phyloP scores from a whole-genome alignment of 495 filamentous ascomycete species.

The Penicillium ucsense region DNA sequence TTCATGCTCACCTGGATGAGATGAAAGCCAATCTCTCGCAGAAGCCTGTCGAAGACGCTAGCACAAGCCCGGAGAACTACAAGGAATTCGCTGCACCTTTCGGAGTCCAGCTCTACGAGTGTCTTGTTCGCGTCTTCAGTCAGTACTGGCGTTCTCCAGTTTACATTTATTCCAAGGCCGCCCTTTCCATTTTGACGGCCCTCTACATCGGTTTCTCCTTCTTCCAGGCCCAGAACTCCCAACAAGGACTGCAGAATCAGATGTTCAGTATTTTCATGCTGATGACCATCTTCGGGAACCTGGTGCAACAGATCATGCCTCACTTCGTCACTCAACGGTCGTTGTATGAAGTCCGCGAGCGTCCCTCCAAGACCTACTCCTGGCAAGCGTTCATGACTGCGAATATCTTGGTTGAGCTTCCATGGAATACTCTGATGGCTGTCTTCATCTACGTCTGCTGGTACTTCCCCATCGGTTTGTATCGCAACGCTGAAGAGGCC shows the following conservation, averaged over 20 bases:
- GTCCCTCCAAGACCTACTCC: constrained; percentile 61
- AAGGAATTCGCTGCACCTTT: constrained; percentile 49
- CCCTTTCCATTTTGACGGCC: constrained; percentile 40
- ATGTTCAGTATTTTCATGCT: constrained; percentile 89
- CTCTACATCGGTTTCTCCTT: constrained; percentile 93
- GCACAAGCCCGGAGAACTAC: constrained; percentile 22
- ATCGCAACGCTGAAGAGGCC: constrained; percentile 37
- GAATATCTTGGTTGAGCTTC: constrained; percentile 64
- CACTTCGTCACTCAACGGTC: constrained; percentile 58
- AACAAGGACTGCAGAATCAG: constrained; percentile 83
- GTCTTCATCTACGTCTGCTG: constrained; percentile 54
- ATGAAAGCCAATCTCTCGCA: constrained; percentile 53
- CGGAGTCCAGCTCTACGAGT: constrained; percentile 39
- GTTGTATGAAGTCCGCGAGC: constrained; percentile 65
- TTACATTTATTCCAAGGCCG: constrained; percentile 48
- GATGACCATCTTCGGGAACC: constrained; percentile 69
- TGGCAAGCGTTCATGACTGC: constrained; percentile 65
- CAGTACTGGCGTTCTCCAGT: constrained; percentile 52
- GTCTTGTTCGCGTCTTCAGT: constrained; percentile 43
- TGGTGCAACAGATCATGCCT: constrained; percentile 72
- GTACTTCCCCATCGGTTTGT: constrained; percentile 63
- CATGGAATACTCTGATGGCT: constrained; percentile 59
- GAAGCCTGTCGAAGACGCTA: constrained; percentile 23
- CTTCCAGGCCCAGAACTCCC: constrained; percentile 60
- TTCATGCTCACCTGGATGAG: constrained; percentile 59